Evolutionary conservation across 805 yeast species (phyloP), one percentile per base, ranked within the genome.

Genomic region (Candida koratica): DNA sequence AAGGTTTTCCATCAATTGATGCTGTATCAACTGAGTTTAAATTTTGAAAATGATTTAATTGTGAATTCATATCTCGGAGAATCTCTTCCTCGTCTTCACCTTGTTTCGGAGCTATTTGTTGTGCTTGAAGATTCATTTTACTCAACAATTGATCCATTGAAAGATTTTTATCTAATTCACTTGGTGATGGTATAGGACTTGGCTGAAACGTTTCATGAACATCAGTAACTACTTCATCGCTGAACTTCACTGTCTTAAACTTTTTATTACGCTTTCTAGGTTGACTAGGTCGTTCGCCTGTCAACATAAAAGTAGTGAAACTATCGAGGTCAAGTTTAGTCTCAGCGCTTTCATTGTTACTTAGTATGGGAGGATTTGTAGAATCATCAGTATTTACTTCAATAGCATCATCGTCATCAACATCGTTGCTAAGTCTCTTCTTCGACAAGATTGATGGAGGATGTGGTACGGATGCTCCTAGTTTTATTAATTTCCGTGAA

Each of bases 271-370:
- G 24, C 50, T 55, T 61, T 55, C 58, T 44, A 43, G 53, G 37
- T 36, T 73, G 69, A 11, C 56, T 65, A 16, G 86, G 86, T 25
- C 84, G 62, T 45, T 81, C 77, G 2, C 96, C 96, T 0, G 96
- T 86, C 47, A 89, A 61, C 49, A 87, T 69, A 50, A 89, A 79
- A 44, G 83, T 81, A 12, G 95, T 84, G 57, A 89, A 89, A 19
- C 87, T 77, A 56, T 89, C 96, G 46, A 89, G 65, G 53, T 89
- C 96, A 17, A 86, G 69, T 36, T 77, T 77, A 29, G 56, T 58
- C 10, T 24, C 39, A 10, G 34, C 29, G 16, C 12, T 24, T 13
- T 36, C 19, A 23, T 22, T 26, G 13, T 12, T 20, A 11, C 4
- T n/a, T 12, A 23, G 19, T 2, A 32, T 26, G n/a, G 37, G 32